These are phyloP conservation scores for Neofusicoccum sp. DNA, from an alignment of 2,329 filamentous ascomycete genomes.

Conservation along the genomic window DNA sequence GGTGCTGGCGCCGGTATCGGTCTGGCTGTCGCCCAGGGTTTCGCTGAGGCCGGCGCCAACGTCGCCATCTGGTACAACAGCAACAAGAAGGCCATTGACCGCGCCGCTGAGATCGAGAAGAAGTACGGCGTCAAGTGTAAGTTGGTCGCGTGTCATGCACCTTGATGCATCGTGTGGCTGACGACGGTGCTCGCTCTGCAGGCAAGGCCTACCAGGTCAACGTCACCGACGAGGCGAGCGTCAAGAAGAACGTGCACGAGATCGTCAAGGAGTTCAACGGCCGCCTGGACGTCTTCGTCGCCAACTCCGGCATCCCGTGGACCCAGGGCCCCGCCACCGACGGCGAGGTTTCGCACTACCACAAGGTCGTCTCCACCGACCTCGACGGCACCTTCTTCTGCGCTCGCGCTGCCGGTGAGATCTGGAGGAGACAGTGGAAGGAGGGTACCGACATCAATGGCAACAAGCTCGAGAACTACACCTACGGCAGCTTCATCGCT, in stretches of 20 bases:
- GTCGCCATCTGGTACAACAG: constrained; percentile 60
- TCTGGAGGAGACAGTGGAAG: constrained; percentile 20
- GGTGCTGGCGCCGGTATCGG: constrained; percentile 55
- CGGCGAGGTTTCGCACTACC: constrained; percentile 67
- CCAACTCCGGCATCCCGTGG: constrained; percentile 61
- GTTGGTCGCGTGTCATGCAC: neutral
- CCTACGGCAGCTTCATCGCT: constrained; percentile 60
- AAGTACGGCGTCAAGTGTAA: constrained; percentile 19
- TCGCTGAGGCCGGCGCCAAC: constrained; percentile 41
- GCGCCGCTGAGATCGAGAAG: constrained; percentile 18
- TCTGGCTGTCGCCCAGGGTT: constrained; percentile 16
- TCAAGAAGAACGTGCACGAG: constrained; percentile 56
- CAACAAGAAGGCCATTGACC: constrained; percentile 60
- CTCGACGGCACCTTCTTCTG: constrained; percentile 86
- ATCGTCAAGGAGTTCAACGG: constrained; percentile 69
- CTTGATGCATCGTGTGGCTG: neutral
- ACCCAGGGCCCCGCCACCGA: constrained; percentile 69
- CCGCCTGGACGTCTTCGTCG: constrained; percentile 65
- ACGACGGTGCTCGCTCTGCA: neutral
- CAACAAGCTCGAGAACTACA: constrained; percentile 21
- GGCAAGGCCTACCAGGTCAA: constrained; percentile 65
- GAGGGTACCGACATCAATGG: constrained; percentile 19
- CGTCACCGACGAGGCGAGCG: constrained; percentile 55
- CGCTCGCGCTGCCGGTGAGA: constrained; percentile 74
- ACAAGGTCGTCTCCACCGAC: constrained; percentile 80